phyloP scores from a whole-genome alignment of 2,329 filamentous ascomycete species.

The Fusarium xyrophilum region DNA sequence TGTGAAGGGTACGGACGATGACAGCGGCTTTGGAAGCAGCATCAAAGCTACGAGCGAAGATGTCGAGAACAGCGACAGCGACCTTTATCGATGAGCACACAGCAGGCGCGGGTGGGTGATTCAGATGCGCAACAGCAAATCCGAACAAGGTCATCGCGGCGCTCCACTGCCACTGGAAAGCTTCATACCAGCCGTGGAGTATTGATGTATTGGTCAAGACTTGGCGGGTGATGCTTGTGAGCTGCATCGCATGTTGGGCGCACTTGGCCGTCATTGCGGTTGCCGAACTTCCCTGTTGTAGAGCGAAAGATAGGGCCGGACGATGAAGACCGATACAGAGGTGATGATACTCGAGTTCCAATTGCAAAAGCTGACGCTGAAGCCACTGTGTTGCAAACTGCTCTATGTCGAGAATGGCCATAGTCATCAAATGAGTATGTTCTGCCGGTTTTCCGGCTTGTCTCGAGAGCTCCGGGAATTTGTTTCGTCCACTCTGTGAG shows the following conservation, averaged over 20 bases:
- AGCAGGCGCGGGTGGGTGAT: neutral
- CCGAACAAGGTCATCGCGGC: slow-evolving; percentile 5
- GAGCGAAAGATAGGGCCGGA: slow-evolving; percentile 5
- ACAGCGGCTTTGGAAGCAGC: slow-evolving; percentile 1
- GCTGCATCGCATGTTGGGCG: neutral
- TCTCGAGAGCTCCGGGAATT: neutral
- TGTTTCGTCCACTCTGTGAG: neutral
- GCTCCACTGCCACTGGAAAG: slow-evolving; percentile 21
- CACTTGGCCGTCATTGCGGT: slow-evolving; percentile 3
- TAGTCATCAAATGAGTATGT: neutral
- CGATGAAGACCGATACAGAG: slow-evolving; percentile 5
- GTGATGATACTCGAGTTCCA: slow-evolving; percentile 14
- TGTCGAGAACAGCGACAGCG: neutral
- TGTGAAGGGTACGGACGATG: neutral
- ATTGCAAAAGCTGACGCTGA: neutral
- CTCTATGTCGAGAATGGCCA: neutral
- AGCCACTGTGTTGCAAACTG: slow-evolving; percentile 10
- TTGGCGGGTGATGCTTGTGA: slow-evolving; percentile 1
- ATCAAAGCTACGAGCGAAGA: slow-evolving; percentile 3
- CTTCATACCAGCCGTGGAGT: slow-evolving; percentile 11
- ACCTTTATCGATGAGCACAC: neutral
- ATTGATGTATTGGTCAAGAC: neutral
- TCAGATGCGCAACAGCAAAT: neutral
- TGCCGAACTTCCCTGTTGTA: neutral
- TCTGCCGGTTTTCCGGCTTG: neutral